phyloP scores from a whole-genome alignment of 768 basidiomycete species.

The Mycena pura region DNA sequence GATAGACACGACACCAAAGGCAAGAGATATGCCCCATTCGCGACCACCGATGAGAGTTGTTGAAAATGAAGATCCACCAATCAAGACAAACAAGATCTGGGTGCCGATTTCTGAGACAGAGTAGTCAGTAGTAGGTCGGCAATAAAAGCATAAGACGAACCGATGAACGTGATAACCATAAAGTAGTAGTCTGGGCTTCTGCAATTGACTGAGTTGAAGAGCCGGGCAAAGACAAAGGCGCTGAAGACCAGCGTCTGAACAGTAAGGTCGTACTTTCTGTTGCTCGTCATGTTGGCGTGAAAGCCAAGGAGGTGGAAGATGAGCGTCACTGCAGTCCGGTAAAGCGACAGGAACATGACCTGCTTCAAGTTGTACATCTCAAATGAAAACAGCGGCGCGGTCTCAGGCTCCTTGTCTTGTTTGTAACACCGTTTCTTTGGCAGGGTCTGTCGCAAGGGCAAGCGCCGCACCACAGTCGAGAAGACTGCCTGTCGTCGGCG shows the following conservation, averaged over 20 bases:
- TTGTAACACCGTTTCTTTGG: slow-evolving; percentile 78
- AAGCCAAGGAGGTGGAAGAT: slow-evolving; percentile 88
- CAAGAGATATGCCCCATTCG: slow-evolving; percentile 94
- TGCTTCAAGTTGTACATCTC: slow-evolving; percentile 99
- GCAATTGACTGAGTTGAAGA: slow-evolving; percentile 95
- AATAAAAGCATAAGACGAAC: slow-evolving; percentile 48
- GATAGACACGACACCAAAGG: slow-evolving; percentile 85
- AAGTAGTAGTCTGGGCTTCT: slow-evolving; percentile 90
- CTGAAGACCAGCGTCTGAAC: slow-evolving; percentile 95
- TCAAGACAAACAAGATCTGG: slow-evolving; percentile 88
- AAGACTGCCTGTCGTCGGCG: too few species aligned
- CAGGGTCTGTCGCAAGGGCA: slow-evolving; percentile 96
- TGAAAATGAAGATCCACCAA: slow-evolving; percentile 92
- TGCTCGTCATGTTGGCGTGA: slow-evolving; percentile 36
- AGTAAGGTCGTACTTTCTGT: slow-evolving; percentile 48
- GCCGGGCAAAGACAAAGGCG: slow-evolving; percentile 97
- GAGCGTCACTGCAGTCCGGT: slow-evolving; percentile 84
- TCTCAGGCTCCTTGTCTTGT: slow-evolving; percentile 90
- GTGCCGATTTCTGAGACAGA: slow-evolving; percentile 73
- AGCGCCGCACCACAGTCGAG: too few species aligned
- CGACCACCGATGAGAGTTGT: slow-evolving; percentile 78
- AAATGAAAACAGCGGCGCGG: slow-evolving; percentile 86
- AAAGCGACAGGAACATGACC: slow-evolving; percentile 87
- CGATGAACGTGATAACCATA: slow-evolving; percentile 81
- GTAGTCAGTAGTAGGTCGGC: background rate